A percentile compares a stretch with the other conserved stretches of the same genome.
These are phyloP conservation scores for Solanum sejunctum DNA, from an alignment of 257 asterid species.

Conservation along the genomic window DNA sequence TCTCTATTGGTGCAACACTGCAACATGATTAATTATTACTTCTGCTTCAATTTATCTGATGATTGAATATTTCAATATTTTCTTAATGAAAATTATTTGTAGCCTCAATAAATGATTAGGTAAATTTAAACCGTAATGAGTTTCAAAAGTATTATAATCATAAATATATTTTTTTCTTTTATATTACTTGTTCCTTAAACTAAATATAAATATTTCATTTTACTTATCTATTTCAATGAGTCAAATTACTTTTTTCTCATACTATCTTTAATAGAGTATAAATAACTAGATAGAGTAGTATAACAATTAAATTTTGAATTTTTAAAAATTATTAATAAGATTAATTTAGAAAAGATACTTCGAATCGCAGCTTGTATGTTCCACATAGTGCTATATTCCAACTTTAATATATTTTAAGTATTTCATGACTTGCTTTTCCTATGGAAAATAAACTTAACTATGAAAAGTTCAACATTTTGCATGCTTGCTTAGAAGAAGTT, in stretches of 20 bases:
- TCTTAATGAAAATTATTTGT: background rate
- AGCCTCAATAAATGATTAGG: background rate
- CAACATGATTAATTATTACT: background rate
- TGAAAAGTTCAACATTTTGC: background rate
- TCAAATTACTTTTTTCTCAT: no score
- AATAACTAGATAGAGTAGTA: background rate
- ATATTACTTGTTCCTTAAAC: background rate
- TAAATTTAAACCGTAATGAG: background rate
- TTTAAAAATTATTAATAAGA: no score
- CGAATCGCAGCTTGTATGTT: no score
- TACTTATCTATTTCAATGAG: no score
- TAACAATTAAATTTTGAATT: no score
- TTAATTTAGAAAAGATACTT: no score
- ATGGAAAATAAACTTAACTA: background rate
- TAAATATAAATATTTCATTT: no score
- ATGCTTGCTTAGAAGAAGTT: background rate
- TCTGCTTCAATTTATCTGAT: no score
- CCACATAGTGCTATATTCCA: no score
- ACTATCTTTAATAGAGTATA: no score
- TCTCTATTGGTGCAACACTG: no score
- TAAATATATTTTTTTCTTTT: no score
- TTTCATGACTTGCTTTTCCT: background rate
- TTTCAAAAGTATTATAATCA: background rate
- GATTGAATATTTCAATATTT: background rate
- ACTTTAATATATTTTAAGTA: background rate